Base-by-base conservation (phyloP, 345 rosid genomes). In the Salix exigua region DNA sequence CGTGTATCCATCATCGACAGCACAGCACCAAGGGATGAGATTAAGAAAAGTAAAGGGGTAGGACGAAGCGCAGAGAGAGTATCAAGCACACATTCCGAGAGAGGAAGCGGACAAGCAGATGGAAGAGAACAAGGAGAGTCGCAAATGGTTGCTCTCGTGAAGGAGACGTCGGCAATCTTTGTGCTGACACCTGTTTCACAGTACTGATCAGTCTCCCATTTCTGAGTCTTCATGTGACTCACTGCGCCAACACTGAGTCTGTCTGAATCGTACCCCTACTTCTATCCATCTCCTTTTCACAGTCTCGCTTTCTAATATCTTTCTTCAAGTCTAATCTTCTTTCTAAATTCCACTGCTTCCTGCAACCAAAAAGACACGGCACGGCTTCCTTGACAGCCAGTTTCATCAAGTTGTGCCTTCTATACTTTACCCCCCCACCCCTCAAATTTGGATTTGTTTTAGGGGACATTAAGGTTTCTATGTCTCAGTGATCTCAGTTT, bases 91-190 rank as follows among this genome's bases (percentile, higher is more conserved):
- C 88, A 84, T 85, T 85, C 87, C 94, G 76, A 91, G 93, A 76
- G 82, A 67, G 82, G 80, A 84, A 86, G 84, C 85, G 9, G 92
- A 87, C 94, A 90, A 86, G 79, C 77, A 80, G 80, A 82, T 77
- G 79, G 81, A 74, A 77, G 84, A 74, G 28, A 26, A 66, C 93
- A 85, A 88, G 80, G 75, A 81, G 74, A 77, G 90, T 85, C 82
- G 89, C 87, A 85, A 89, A 87, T 77, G 82, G 96, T 85, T 86
- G 76, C 85, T 88, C 89, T 88, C 87, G 84, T 83, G 91, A 88
- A 77, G 82, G 85, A 75, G 86, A 87, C 91, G 79, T 82, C 73
- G 79, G 80, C 66, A 55, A 78, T 30, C 58, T 21, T 71, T 70
- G 60, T 50, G 77, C 79, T 81, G 83, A 73, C 79, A 70, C 19